phyloP scores from a whole-genome alignment of 768 basidiomycete genomes.

The Paxillus rubicundulus region DNA sequence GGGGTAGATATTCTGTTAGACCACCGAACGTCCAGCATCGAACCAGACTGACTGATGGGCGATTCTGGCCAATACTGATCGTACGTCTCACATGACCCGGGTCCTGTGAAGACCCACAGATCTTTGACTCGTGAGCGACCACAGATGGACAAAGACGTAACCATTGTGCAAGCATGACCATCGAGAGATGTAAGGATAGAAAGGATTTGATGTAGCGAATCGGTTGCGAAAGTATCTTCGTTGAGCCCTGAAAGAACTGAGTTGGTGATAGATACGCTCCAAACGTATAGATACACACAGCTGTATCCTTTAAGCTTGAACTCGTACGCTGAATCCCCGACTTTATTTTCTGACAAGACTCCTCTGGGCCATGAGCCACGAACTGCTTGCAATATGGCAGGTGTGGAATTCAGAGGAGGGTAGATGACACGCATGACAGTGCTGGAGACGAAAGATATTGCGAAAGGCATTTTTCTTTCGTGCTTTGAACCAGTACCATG shows the following conservation, averaged over 20 bases:
- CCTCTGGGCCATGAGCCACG: conserved; percentile 78
- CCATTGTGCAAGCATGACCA: conserved; percentile 61
- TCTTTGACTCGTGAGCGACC: conserved; percentile 72
- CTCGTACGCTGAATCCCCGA: conserved; percentile 68
- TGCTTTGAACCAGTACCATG: conserved; percentile 35
- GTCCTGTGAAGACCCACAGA: conserved; percentile 73
- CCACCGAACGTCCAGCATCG: conserved; percentile 35
- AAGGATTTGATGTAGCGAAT: conserved; percentile 71
- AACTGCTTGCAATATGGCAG: conserved; percentile 78
- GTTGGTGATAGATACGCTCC: conserved; percentile 16
- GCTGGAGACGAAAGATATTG: conserved; percentile 67
- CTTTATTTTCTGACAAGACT: conserved; percentile 73
- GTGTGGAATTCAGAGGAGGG: conserved; percentile 74
- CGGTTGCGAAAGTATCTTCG: conserved; percentile 71
- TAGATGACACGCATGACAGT: conserved; percentile 70
- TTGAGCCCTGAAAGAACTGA: conserved; percentile 59
- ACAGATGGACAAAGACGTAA: conserved; percentile 70
- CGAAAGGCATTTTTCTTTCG: conserved; percentile 53
- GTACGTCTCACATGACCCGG: conserved; percentile 33
- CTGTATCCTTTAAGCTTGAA: conserved; percentile 82
- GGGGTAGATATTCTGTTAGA: conserved; percentile 34
- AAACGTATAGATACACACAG: conserved; percentile 45
- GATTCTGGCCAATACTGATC: conserved; percentile 35
- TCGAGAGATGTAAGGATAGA: conserved; percentile 66
- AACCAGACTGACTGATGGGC: conserved; percentile 34